Evolutionary conservation across 805 yeast genomes (phyloP), one percentile per base, ranked within the genome.

Genomic region (Ogataea methylovora): DNA sequence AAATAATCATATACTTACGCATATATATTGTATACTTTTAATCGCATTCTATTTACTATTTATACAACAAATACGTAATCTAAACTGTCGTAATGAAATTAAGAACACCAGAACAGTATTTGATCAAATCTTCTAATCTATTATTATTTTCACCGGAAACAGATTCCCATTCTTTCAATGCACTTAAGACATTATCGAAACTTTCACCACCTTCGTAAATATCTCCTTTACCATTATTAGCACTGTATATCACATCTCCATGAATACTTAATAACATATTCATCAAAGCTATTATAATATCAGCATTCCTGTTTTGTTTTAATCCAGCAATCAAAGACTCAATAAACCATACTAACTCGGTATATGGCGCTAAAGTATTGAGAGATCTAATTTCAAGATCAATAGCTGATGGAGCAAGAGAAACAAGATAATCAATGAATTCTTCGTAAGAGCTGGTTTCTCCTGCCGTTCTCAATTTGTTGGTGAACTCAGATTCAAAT

Each of bases 321-420:
- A 84, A 53, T 2, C 90, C 94, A 30, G 55, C 58, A 3, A 71
- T 63, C 43, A 92, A 51, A 0, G 94, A 88, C n/a, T 65, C 58
- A 11, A 87, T 63, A 44, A 90, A 86, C 41, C 63, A 56, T 1
- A 69, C 52, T 45, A 87, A 54, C 60, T 90, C 97, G 9, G 49
- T 45, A 46, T 73, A 72, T 12, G 94, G 94, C 15, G 79, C 76
- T 32, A 68, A 61, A 2, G 80, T 54, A 44, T 76, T 71, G 42
- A 92, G 56, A 3, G 96, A 81, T 48, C 94, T 76, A 38, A 92
- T 76, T 56, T 92, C 99, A 38, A 92, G 57, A 54, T 92, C 97
- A 18, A 86, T 69, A 3, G 72, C 59, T 2, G 95, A 68, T 4
- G 97, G 95, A 0, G 95, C 68, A 24, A 84, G 69, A 3, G 53